Base-by-base conservation (phyloP, 2,329 filamentous ascomycete species). In the Cercospora sp. region DNA sequence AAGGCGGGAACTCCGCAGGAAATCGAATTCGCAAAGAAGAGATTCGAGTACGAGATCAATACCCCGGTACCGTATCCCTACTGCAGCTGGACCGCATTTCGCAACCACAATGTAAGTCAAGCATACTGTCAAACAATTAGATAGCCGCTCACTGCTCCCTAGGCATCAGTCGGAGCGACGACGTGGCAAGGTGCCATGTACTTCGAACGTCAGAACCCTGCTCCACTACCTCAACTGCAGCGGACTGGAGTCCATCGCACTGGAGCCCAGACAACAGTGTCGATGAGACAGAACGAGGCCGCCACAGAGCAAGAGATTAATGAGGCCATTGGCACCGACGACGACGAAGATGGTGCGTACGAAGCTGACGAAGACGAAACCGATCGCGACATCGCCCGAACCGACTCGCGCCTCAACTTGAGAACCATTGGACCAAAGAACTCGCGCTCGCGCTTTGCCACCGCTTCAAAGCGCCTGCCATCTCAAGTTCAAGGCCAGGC, bases 141-240 rank as follows among this genome's bases (percentile, higher is more conserved):
- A 34, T n/a, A 32, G 18, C 28, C 55, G 28, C 28, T 59, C 28
- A 55, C 24, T 28, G 13, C 26, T 28, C 12, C 16, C 13, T 26
- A 55, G 49, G 24, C 24, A 16, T 55, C 49, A 6, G 13, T 37
- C 28, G 30, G 55, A 32, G 55, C 55, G 30, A 55, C 30, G 2
- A n/a, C 28, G 6, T 59, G 55, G 55, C 55, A 59, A 59, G 28
- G 28, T 2, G 55, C 55, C 28, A 59, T 59, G 55, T 59, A 59
- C 30, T 5, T 2, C 9, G 55, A 59, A 30, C 55, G 55, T 10
- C 55, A 59, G 32, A 32, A 37, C 9, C 28, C 37, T 3, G 7
- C 16, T 43, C 16, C 55, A 59, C 18, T 3, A 37, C 13, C 30
- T 59, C n/a, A 55, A 16, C 16, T 13, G 6, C 18, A 24, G 30